Base-by-base conservation (phyloP, 2,329 filamentous ascomycete genomes). In the Fusarium annulatum region DNA sequence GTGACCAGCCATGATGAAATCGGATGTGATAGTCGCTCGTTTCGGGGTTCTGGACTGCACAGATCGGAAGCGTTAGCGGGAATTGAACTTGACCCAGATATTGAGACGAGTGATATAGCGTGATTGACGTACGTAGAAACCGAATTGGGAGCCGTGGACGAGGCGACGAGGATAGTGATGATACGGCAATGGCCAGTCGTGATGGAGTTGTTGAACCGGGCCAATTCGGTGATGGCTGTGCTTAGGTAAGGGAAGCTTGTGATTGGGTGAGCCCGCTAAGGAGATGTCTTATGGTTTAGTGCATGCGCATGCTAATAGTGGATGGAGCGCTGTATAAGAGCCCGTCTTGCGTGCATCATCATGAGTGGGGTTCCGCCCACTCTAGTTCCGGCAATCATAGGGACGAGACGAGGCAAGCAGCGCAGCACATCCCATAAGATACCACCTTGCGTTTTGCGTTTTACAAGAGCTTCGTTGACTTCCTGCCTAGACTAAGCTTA, bases 1-100 rank as follows among this genome's bases (percentile, higher is more conserved):
- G 69, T 67, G 64, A 60, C 70, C 77, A 67, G 70, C 77, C 76
- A 79, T 79, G 65, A 62, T 75, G 73, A 56, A 69, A 61, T 56
- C 26, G 39, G 36, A 67, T 53, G 9, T 52, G 60, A 49, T 60
- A 62, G 61, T 61, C 58, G 61, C 65, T 72, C 56, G 69, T 36
- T 71, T 66, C 48, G 49, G 57, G 33, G 33, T 43, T 60, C 64
- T 67, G 56, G 53, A 28, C 69, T 76, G 30, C 36, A 52, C 18
- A 23, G 52, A 23, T 64, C 56, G 36, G 39, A 19, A 15, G 7
- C 7, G 38, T 75, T 55, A 73, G 56, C 21, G 33, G 8, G 9
- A 34, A 33, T 58, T 45, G 18, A 12, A 58, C 26, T 19, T 52
- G 7, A 10, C 11, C 7, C 12, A 28, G 12, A 23, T 30, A 7